Conservation (phyloP, 2,329 filamentous ascomycete genomes). For the Neospermospora avenae region DNA sequence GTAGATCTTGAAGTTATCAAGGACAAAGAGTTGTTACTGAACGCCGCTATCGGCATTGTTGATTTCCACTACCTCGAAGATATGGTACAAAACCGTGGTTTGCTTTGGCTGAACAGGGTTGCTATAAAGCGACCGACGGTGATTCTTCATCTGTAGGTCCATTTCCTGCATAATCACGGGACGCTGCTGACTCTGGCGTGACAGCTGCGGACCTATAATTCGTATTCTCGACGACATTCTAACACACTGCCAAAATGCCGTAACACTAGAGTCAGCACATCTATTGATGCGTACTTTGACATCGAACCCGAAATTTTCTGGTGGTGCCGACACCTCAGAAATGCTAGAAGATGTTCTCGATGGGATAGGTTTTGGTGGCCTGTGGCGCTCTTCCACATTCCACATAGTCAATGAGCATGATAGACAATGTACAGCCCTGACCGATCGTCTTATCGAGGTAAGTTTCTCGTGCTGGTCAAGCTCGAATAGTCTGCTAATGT, state of each 20-base stretch:
- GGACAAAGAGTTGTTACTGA: conserved; percentile 61
- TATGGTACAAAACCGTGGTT: conserved; percentile 54
- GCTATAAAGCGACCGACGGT: conserved; percentile 53
- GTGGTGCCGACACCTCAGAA: conserved; percentile 45
- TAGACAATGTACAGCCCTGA: conserved; percentile 31
- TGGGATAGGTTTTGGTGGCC: conserved; percentile 59
- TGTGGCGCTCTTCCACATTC: conserved; percentile 49
- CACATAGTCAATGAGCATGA: conserved; percentile 32
- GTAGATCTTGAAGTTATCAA: conserved; percentile 47
- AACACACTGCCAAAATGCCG: conserved; percentile 56
- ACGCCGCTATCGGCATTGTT: conserved; percentile 60
- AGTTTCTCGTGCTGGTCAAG: background rate
- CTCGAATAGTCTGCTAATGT: background rate
- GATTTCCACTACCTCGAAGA: conserved; percentile 66
- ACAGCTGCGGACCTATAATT: conserved; percentile 53
- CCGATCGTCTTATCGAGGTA: conserved; percentile 26
- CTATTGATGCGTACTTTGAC: conserved; percentile 56
- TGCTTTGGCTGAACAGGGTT: conserved; percentile 58
- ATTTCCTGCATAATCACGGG: background rate
- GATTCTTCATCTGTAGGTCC: conserved; percentile 54
- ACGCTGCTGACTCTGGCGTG: conserved; percentile 19
- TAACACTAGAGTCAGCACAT: conserved; percentile 59
- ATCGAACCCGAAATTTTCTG: conserved; percentile 49
- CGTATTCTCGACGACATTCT: conserved; percentile 59
- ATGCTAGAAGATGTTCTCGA: conserved; percentile 52